Base-by-base conservation (phyloP, 2,329 filamentous ascomycete genomes). In the Byssothecium circinans region DNA sequence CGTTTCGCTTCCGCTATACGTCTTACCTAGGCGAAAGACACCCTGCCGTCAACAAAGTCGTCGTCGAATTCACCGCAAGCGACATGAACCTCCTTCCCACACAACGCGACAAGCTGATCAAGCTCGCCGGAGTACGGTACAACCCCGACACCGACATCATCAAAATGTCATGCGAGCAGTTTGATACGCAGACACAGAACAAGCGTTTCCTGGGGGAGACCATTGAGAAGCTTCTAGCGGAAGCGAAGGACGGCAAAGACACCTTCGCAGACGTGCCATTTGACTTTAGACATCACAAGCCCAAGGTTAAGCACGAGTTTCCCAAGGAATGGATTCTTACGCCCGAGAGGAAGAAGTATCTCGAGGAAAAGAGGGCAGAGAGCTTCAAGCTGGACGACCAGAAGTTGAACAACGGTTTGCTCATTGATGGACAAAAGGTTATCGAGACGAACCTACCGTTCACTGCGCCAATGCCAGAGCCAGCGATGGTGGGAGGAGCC, bases 21-120 rank as follows among this genome's bases (percentile, higher is more conserved):
- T 91, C 87, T 30, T 97, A 97, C 75, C 87, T 99, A 81, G 92
- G 92, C 62, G 94, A 97, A 74, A 78, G 82, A 46, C 95, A 99
- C 74, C 92, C 94, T 0, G 90, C 92, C 2, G 85, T 91, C 73
- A 86, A 85, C 68, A 99, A 99, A 78, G 91, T 99, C 17, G 91
- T 97, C 11, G 84, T 97, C 45, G 89, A 96, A 69, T 95, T 97
- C 74, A 83, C 80, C 54, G 86, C 88, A 14, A 73, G 74, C 46
- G 90, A 96, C 73, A 75, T 96, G 52, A 75, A 80, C 51, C 80
- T 96, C 45, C 84, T 81, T 19, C 74, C 82, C 14, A 72, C 78
- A 30, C 89, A 96, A 73, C 79, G 81, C 54, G 70, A 81, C 65
- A 99, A 96, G 72, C 80, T 99, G 52, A 87, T 87, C 72, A 97